Evolutionary conservation across 1,284 basidiomycete genomes (phyloP).

Genomic region (Tremellales sp.): DNA sequence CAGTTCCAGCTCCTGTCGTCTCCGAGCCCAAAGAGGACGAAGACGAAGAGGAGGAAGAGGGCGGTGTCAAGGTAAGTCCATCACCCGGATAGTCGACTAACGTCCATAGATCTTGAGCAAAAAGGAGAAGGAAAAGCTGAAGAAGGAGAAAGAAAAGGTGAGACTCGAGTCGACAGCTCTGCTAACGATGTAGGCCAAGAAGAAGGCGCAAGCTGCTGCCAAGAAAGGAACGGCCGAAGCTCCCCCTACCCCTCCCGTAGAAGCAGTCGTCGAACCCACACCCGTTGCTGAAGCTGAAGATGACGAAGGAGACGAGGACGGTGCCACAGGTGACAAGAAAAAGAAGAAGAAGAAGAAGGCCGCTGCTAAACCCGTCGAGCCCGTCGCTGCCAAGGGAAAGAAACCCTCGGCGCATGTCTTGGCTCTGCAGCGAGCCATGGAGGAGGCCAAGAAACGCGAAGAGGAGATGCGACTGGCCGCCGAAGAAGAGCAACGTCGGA

Average conservation of each 20-base stretch:
- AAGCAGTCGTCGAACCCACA: slow-evolving; percentile 31
- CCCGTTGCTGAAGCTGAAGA: slow-evolving; percentile 55
- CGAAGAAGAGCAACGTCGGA: slow-evolving; percentile 62
- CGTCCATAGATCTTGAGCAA: slow-evolving; percentile 66
- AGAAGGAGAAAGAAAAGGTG: slow-evolving; percentile 92
- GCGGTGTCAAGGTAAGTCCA: slow-evolving; percentile 50
- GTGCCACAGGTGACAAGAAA: slow-evolving; percentile 57
- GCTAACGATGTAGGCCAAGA: slow-evolving; percentile 68
- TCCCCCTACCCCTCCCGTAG: slow-evolving; percentile 20
- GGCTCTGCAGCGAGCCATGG: slow-evolving; percentile 72
- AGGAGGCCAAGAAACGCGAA: slow-evolving; percentile 79
- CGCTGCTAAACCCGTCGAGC: slow-evolving; percentile 67
- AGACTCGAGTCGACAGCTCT: slow-evolving; percentile 9
- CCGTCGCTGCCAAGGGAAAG: slow-evolving; percentile 54
- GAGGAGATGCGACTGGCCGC: slow-evolving; percentile 71
- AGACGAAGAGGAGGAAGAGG: slow-evolving; percentile 77
- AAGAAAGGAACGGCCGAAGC: slow-evolving; percentile 60
- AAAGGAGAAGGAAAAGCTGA: slow-evolving; percentile 89
- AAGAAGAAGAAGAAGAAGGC: slow-evolving; percentile 87
- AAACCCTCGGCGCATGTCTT: slow-evolving; percentile 69
- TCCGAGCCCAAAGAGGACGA: slow-evolving; percentile 46
- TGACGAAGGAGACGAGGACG: slow-evolving; percentile 59
- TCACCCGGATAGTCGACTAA: neutral
- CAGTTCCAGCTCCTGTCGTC: slow-evolving; percentile 33
- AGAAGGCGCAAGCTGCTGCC: slow-evolving; percentile 84